Base-by-base conservation (phyloP, 768 basidiomycete species). In the Amanita polypyramis region DNA sequence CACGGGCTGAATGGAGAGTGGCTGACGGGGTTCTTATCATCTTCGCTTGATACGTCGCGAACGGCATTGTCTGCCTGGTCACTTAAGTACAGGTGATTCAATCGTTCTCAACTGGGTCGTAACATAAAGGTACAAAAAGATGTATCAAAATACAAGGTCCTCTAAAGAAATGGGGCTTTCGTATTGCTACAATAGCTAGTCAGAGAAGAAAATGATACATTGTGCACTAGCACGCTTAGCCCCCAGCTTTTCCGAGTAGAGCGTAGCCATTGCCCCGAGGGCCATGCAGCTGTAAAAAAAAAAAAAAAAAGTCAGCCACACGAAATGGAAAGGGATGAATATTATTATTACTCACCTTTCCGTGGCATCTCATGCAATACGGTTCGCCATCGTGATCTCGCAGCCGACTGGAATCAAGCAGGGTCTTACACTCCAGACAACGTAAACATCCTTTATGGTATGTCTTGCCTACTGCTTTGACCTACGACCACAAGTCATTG, bases 391-490 rank as follows among this genome's bases (percentile, higher is more conserved):
- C 85, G 57, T 83, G 83, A 60, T 90, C 87, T 21, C 83, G 75
- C 47, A 91, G 61, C 17, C 78, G 74, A 39, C 69, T 80, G 27
- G 86, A 84, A 56, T 89, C 86, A n/a, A 91, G 65, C 5, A 68
- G 57, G 0, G 79, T 77, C 47, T 68, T 73, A 56, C 87, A 91
- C 54, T 81, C 81, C 7, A 73, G 71, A 58, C 87, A 91, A n/a
- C 87, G 69, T 54, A 91, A 62, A 56, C 88, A 91, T 12, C 64
- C 67, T 57, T 85, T 87, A 54, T 91, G 88, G 63, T 71, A 91
- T 12, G 81, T 85, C 69, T 86, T 84, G 6, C 84, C 84, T 11
- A 85, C 73, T 1, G 87, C 87, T 62, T 85, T 87, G 50, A 85
- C 78, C 86, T 87, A 53, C 38, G 21, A n/a, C 11, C 29, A 43